Evolutionary conservation across 2,329 filamentous ascomycete genomes (phyloP).

Genomic region (Aspergillus fumigatus): DNA sequence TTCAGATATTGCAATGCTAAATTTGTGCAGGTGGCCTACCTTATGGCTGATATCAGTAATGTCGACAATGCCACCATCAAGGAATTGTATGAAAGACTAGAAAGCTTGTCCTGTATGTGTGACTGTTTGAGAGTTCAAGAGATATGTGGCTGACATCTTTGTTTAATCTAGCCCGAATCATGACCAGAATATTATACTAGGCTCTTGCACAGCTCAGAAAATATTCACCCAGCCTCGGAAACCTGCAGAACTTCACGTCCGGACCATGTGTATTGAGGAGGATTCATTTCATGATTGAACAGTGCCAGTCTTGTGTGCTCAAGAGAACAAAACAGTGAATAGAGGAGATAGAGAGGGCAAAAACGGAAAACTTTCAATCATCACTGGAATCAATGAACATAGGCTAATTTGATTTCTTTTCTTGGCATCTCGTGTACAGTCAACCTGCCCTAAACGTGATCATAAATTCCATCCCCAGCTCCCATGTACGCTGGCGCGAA

Average conservation of each 20-base stretch:
- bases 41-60: conserved; percentile 95
- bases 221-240: conserved; percentile 9
- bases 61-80: conserved; percentile 78
- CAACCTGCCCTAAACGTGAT: not conserved
- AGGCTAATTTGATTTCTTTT: not conserved
- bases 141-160: conserved; percentile 8
- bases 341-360: not conserved
- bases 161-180: conserved; percentile 38
- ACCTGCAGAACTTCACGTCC: conserved; percentile 11
- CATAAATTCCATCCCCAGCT: not conserved
- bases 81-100: conserved; percentile 76
- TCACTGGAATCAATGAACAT: not conserved
- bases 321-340: not conserved
- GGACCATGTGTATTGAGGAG: not conserved
- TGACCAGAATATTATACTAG: conserved; percentile 44
- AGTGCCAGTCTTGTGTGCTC: not conserved
- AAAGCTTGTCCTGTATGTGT: conserved; percentile 70
- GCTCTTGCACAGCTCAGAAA: not conserved
- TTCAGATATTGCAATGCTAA: conserved; percentile 9
- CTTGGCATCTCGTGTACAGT: not conserved
- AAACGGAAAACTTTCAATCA: not conserved
- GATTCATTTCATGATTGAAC: not conserved
- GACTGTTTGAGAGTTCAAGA: not conserved
- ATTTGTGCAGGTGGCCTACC: conserved; percentile 66
- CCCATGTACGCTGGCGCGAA: not conserved